Conservation (phyloP, 768 basidiomycete species). For the Phlebiopsis gigantea region DNA sequence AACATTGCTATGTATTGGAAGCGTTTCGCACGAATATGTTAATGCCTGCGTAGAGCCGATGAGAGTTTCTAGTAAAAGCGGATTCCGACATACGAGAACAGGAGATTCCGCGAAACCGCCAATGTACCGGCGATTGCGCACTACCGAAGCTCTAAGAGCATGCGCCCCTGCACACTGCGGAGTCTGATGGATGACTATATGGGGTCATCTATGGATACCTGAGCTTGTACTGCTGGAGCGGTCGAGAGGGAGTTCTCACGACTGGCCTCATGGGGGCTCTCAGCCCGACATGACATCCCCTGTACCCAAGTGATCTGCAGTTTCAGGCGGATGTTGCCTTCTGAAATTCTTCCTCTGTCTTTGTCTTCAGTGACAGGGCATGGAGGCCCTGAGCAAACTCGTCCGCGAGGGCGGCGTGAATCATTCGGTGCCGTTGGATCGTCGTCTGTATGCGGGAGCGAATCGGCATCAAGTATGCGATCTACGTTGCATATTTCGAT, state of each 20-base stretch:
- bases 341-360: constrained; percentile 51
- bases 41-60: background rate
- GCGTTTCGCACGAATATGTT: background rate
- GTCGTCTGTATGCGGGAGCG: constrained; percentile 42
- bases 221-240: background rate
- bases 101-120: background rate
- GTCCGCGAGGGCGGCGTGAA: constrained; percentile 66
- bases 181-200: background rate
- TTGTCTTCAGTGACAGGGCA: constrained; percentile 70
- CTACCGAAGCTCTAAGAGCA: background rate
- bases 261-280: background rate
- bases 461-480: constrained; percentile 1
- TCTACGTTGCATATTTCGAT: background rate
- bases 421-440: constrained; percentile 78
- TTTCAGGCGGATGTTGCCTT: constrained; percentile 3
- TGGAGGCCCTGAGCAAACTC: constrained; percentile 72
- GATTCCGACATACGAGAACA: background rate
- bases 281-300: background rate
- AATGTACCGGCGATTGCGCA: background rate
- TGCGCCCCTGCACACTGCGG: constrained; percentile 2
- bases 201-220: background rate
- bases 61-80: background rate
- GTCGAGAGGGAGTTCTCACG: background rate
- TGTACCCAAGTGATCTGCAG: background rate
- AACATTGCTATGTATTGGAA: background rate